Evolutionary conservation across 805 yeast species (phyloP).

Genomic region (Yamadazyma endophytica): DNA sequence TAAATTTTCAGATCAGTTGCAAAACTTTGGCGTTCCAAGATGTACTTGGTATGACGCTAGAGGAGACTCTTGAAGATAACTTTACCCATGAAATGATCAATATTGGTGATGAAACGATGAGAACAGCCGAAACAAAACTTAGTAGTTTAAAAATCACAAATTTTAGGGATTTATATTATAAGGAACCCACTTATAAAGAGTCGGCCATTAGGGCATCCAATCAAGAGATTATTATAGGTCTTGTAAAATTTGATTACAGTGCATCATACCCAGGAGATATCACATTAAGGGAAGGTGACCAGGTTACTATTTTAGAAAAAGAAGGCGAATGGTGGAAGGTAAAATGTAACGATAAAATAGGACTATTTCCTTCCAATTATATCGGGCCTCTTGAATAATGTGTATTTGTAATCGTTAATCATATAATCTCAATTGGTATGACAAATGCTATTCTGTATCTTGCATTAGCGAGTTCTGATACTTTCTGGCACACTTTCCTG

Average conservation of each 20-base stretch:
- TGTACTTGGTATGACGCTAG: neutral
- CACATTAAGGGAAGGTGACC: slow-evolving; percentile 39
- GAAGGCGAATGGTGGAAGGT: slow-evolving; percentile 38
- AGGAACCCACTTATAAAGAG: slow-evolving; percentile 10
- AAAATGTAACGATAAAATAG: slow-evolving; percentile 18
- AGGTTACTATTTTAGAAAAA: slow-evolving; percentile 31
- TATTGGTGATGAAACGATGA: neutral
- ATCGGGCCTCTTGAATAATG: slow-evolving; percentile 11
- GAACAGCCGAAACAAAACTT: slow-evolving; percentile 9
- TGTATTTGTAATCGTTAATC: neutral
- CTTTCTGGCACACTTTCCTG: slow-evolving; percentile 40
- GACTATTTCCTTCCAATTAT: slow-evolving; percentile 28
- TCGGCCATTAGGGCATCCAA: neutral
- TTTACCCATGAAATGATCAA: slow-evolving; percentile 1
- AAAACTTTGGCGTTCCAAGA: slow-evolving; percentile 1
- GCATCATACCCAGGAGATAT: slow-evolving; percentile 40
- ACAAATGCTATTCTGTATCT: slow-evolving; percentile 1
- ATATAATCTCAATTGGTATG: neutral
- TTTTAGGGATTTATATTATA: slow-evolving; percentile 18
- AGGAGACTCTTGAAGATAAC: neutral
- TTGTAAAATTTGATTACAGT: slow-evolving; percentile 33
- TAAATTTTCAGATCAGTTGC: slow-evolving; percentile 23
- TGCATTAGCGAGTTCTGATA: slow-evolving; percentile 14
- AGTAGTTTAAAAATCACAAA: slow-evolving; percentile 19
- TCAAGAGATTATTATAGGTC: slow-evolving; percentile 1